Conservation (phyloP, 2,329 filamentous ascomycete genomes). For the Sclerotinia trifoliorum region DNA sequence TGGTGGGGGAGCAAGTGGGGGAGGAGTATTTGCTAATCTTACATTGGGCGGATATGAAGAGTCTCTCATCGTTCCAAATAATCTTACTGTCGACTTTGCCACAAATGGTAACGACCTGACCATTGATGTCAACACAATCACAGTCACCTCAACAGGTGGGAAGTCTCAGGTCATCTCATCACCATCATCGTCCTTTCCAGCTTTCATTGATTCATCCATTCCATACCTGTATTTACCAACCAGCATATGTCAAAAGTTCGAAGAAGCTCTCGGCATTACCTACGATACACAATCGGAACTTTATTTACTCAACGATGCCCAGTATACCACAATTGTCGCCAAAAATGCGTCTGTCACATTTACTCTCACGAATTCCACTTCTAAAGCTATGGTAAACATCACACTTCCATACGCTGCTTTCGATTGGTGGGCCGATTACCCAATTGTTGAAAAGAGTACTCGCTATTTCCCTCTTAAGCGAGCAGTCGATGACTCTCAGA, state of each 20-base stretch:
- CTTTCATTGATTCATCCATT: conserved; percentile 43
- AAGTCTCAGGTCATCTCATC: conserved; percentile 25
- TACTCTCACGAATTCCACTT: conserved; percentile 39
- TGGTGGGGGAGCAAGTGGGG: conserved; percentile 16
- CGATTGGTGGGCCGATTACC: conserved; percentile 41
- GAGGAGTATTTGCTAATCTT: conserved; percentile 30
- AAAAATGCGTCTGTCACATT: conserved; percentile 42
- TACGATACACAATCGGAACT: conserved; percentile 42
- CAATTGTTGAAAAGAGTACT: conserved; percentile 34
- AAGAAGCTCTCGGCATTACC: conserved; percentile 40
- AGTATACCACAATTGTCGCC: conserved; percentile 32
- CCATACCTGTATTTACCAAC: conserved; percentile 44
- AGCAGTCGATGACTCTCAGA: conserved; percentile 40
- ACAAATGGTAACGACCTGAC: conserved; percentile 42
- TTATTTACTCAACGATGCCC: conserved; percentile 40
- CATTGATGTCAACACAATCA: conserved; percentile 42
- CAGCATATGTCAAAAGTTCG: conserved; percentile 41
- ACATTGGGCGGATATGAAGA: conserved; percentile 43
- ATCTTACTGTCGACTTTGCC: conserved; percentile 43
- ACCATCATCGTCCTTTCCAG: conserved; percentile 26
- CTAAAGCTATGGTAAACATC: conserved; percentile 38
- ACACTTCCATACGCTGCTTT: conserved; percentile 44
- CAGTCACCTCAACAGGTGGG: conserved; percentile 27
- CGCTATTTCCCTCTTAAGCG: conserved; percentile 44
- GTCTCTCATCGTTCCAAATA: conserved; percentile 43